Evolutionary conservation across 805 yeast species (phyloP), one percentile per base, ranked within the genome.

Genomic region (Wickerhamomyces bisporus): DNA sequence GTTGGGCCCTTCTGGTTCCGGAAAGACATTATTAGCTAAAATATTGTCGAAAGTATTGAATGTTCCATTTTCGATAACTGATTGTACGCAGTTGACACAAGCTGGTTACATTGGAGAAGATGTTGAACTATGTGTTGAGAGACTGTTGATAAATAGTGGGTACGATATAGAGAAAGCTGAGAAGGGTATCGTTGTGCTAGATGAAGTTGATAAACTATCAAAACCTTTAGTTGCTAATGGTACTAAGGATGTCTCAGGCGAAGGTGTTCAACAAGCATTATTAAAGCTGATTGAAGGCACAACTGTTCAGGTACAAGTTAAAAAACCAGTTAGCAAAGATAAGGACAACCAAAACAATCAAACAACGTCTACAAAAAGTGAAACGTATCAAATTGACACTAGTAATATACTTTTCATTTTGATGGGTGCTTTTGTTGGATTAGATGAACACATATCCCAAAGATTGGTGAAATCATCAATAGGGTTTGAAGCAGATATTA

Each of bases 91-190:
- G 31, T 49, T 77, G 41, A 77, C 83, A 0, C 82, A 77, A 48
- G 80, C 82, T 0, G 83, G 83, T 6, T 77, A 77, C 48, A 75
- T 77, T 31, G 83, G 83, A 18, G 82, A 77, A 42, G 82, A 77
- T 54, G 78, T 75, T 14, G 81, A 77, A 43, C 60, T 69, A 23
- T 75, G 81, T 45, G 65, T 77, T 18, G 76, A 73, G 50, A 64
- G 78, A 39, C 57, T 77, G 16, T 53, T 75, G 34, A 69, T 68
- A 3, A 68, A 61, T 43, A 68, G 81, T 4, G 70, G 70, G 30
- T 73, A 66, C 45, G 76, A 76, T 46, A 71, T 74, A 18, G 70
- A 66, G 9, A 64, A 64, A 27, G 70, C 77, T 21, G 78, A 77
- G 47, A 65, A 67, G 39, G 84, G 84, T 5, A 75, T 76, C 21